Conservation (phyloP, 2,329 filamentous ascomycete genomes). For the Aspergillus puulaauensis region DNA sequence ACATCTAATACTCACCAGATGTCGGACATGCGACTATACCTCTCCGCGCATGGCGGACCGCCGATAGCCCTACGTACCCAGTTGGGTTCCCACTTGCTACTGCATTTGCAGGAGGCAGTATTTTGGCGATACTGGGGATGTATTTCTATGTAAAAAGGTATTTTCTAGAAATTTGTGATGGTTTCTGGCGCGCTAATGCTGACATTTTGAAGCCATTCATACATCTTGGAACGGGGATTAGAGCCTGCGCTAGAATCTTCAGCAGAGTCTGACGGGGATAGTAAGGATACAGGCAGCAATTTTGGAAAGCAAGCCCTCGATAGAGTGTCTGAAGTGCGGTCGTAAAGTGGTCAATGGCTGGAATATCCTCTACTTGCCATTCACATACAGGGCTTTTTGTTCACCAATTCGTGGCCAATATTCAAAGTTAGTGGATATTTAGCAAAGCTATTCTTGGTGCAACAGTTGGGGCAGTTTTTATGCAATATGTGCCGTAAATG, state of each 20-base stretch:
- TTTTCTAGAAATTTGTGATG: background rate
- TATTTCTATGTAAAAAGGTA: conserved; percentile 9
- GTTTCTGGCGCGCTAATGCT: background rate
- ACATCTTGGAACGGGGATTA: background rate
- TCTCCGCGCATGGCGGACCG: conserved; percentile 18
- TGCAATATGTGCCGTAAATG: no score
- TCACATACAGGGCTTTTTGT: background rate
- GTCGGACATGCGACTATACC: conserved; percentile 22
- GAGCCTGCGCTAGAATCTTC: background rate
- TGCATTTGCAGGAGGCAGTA: conserved; percentile 14
- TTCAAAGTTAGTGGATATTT: background rate
- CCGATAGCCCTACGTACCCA: conserved; percentile 19
- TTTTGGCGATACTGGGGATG: conserved; percentile 8
- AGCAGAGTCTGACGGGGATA: background rate
- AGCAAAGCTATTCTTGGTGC: background rate
- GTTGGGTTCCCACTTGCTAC: conserved; percentile 20
- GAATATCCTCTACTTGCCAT: background rate
- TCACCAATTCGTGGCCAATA: no score
- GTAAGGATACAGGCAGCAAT: background rate
- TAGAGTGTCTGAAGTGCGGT: background rate
- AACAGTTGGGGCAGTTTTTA: no score
- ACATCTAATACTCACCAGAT: conserved; percentile 1
- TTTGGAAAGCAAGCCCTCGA: background rate
- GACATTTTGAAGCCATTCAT: background rate
- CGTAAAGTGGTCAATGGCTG: background rate